Evolutionary conservation across 768 basidiomycete genomes (phyloP), one percentile per base, ranked within the genome.

Genomic region (Panaeolus cyanescens): DNA sequence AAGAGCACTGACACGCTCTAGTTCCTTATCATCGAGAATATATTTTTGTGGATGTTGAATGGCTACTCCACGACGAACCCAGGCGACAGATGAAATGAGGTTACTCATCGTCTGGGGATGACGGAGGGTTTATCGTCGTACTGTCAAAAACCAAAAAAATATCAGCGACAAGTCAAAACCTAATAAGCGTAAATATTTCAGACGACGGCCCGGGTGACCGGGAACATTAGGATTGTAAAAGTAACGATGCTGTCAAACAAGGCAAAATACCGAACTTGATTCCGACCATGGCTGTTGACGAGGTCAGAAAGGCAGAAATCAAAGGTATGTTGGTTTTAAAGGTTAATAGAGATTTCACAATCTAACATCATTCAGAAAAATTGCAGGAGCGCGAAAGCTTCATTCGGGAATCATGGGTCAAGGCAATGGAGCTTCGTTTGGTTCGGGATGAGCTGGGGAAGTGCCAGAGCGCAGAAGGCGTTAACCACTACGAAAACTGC

Each of bases 351-450:
- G 42, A 34, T 7, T 12, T 32, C 2, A 7, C 15, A 19, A 60
- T 8, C 40, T 15, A 5, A 55, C 32, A 30, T 17, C 7, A 33
- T 54, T 20, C 58, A 93, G 91, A 82, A 17, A 86, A 83, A 71
- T 74, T 91, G 55, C 76, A 84, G 67, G 83, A 83, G 66, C 89
- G 92, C 37, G 94, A 96, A 63, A 77, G 85, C 50, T 79, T 85
- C 74, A 80, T 98, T 70, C 87, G 92, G 56, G 95, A 98, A 78
- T 92, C 92, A 55, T 99, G 96, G 96, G 85, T 97, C 32, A 90
- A 88, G 67, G 89, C 92, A 20, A 96, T 98, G 95, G 95, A 97
- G 75, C 86, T 88, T 32, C 87, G 92, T 54, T 80, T 99, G 61
- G 93, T 97, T 53, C 87, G 88, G 62, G 90, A 93, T 60, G 92